A percentile compares a stretch with the other conserved stretches of the same genome.
phyloP scores from a whole-genome alignment of 2,329 filamentous ascomycete species.

The Paecilomyces dactylethromorphus region DNA sequence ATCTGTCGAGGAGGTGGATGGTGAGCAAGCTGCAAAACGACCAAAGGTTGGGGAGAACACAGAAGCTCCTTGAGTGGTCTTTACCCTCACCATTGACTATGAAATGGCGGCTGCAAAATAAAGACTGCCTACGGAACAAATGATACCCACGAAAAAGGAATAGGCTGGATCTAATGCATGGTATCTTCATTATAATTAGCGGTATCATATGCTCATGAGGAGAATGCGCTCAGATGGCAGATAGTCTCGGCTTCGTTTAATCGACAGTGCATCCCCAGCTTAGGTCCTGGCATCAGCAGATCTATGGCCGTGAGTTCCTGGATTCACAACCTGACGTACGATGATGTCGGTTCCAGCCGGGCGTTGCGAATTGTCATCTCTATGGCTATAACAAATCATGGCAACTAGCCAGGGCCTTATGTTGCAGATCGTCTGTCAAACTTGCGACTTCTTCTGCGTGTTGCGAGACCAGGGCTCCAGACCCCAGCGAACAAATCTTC shows the following conservation, averaged over 20 bases:
- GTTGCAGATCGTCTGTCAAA: slow-evolving; percentile 18
- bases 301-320: neutral
- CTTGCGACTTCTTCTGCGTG: slow-evolving; percentile 35
- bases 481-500: slow-evolving; percentile 58
- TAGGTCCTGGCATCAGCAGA: neutral
- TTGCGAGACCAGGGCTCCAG: slow-evolving; percentile 52
- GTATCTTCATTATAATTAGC: slow-evolving; percentile 1
- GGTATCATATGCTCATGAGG: neutral
- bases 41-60: slow-evolving; percentile 6
- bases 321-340: neutral
- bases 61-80: neutral
- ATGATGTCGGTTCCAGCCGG: no score
- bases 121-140: neutral
- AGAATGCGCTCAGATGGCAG: neutral
- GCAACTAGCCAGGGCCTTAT: slow-evolving; percentile 10
- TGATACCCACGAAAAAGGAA: slow-evolving; percentile 3
- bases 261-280: neutral
- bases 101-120: neutral
- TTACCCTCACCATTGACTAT: neutral
- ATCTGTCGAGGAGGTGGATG: slow-evolving; percentile 14
- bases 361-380: no score
- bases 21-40: slow-evolving; percentile 6
- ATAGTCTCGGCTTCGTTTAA: neutral
- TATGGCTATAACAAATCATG: neutral
- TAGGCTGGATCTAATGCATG: neutral